Evolutionary conservation across 257 asterid species (phyloP).

Genomic region (Gynochthodes officinalis): DNA sequence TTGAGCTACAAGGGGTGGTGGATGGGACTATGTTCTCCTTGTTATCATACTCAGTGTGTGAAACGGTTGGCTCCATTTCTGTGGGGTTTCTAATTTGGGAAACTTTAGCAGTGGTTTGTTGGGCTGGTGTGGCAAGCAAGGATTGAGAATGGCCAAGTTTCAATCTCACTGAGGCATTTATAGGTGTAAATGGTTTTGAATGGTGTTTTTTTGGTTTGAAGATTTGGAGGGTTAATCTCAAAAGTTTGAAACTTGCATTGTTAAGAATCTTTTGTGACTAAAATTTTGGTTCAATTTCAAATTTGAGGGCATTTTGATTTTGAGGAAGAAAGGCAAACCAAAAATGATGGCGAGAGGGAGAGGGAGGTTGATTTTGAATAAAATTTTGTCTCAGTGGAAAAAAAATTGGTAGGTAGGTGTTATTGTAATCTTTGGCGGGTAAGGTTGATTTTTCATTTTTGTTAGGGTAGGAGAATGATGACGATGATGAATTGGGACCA

Average conservation of each 20-base stretch:
- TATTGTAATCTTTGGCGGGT: neutral
- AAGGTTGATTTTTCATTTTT: neutral
- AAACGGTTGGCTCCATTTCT: conserved; percentile 27
- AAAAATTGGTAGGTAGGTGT: conserved; percentile 4
- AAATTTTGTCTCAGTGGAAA: neutral
- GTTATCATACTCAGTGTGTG: conserved; percentile 24
- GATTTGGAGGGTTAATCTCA: conserved; percentile 24
- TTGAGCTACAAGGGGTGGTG: conserved; percentile 13
- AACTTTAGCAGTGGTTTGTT: neutral
- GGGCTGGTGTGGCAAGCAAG: neutral
- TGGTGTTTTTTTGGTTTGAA: neutral
- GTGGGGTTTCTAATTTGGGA: neutral
- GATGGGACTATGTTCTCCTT: conserved; percentile 32
- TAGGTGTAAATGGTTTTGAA: neutral
- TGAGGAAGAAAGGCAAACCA: neutral
- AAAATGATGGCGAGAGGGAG: too few relatives aligned
- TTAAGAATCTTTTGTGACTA: neutral
- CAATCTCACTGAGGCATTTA: conserved; percentile 6
- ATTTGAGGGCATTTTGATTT: neutral
- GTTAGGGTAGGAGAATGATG: too few relatives aligned
- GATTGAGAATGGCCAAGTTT: neutral
- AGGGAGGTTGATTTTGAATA: conserved; percentile 16
- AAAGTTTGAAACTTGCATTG: conserved; percentile 6
- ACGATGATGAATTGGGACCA: neutral
- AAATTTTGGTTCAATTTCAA: neutral